phyloP scores from a whole-genome alignment of 1,139 yeast genomes.

The Saccharomyces hybrid region DNA sequence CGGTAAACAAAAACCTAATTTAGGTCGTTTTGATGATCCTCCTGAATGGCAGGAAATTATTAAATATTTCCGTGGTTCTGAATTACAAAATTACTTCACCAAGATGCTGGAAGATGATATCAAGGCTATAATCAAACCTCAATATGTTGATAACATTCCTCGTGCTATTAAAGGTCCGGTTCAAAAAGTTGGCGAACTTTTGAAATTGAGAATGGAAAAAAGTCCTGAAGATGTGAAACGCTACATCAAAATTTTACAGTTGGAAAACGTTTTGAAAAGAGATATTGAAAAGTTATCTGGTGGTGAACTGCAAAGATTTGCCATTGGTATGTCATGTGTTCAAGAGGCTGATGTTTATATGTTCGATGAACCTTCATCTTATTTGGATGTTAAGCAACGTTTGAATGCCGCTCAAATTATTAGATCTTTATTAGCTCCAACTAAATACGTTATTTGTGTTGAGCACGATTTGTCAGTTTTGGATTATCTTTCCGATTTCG shows the following conservation, averaged over 20 bases:
- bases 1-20: slow-evolving; percentile 96
- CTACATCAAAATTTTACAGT: slow-evolving; percentile 62
- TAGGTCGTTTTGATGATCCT: slow-evolving; percentile 89
- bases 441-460: slow-evolving; percentile 84
- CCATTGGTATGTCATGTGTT: slow-evolving; percentile 94
- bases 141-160: slow-evolving; percentile 94
- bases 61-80: slow-evolving; percentile 89
- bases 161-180: slow-evolving; percentile 89
- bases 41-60: slow-evolving; percentile 96
- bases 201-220: slow-evolving; percentile 68
- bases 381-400: slow-evolving; percentile 97
- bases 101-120: slow-evolving; percentile 88
- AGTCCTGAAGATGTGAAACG: slow-evolving; percentile 49
- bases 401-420: slow-evolving; percentile 92
- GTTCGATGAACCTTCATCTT: slow-evolving; percentile 99
- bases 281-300: slow-evolving; percentile 87
- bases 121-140: slow-evolving; percentile 94
- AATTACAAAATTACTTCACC: slow-evolving; percentile 90
- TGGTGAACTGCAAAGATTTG: slow-evolving; percentile 98
- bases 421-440: slow-evolving; percentile 69
- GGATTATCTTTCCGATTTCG: slow-evolving; percentile 92
- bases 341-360: slow-evolving; percentile 92
- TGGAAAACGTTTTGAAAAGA: slow-evolving; percentile 66
- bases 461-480: slow-evolving; percentile 97
- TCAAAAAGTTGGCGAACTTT: slow-evolving; percentile 76